Evolutionary conservation across 306 rosid species (phyloP).

Genomic region (Nissolia schottii): DNA sequence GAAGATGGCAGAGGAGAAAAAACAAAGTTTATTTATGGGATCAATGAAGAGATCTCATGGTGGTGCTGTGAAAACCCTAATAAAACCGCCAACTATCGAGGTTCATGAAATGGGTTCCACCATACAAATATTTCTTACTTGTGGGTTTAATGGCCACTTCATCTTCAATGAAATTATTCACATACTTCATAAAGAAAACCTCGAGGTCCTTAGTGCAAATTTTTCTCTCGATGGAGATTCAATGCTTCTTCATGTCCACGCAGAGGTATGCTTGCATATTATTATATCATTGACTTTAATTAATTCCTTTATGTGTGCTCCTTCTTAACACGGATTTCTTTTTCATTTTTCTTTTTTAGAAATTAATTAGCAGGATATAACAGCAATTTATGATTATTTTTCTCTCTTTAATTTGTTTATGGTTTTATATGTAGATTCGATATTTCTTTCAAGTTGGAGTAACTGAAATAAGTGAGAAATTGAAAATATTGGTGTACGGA

Average conservation of each 20-base stretch:
- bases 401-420: background rate
- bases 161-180: conserved; percentile 52
- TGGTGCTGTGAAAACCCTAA: no score
- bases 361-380: background rate
- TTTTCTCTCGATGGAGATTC: conserved; percentile 40
- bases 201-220: conserved; percentile 33
- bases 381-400: background rate
- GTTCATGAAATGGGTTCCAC: conserved; percentile 49
- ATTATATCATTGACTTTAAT: no score
- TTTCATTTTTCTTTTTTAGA: background rate
- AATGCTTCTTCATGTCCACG: conserved; percentile 34
- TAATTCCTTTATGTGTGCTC: no score
- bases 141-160: conserved; percentile 40
- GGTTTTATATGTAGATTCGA: conserved; percentile 37
- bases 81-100: conserved; percentile 42
- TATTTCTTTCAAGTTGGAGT: conserved; percentile 35
- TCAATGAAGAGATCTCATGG: conserved; percentile 29
- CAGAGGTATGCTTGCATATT: conserved; percentile 55
- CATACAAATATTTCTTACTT: conserved; percentile 43
- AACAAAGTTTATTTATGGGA: conserved; percentile 26
- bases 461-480: conserved; percentile 42
- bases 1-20: conserved; percentile 37
- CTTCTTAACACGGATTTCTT: background rate
- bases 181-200: conserved; percentile 47
- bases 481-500: conserved; percentile 46